Conservation (phyloP, 2,329 filamentous ascomycete species). For the Hirsutella thompsonii region DNA sequence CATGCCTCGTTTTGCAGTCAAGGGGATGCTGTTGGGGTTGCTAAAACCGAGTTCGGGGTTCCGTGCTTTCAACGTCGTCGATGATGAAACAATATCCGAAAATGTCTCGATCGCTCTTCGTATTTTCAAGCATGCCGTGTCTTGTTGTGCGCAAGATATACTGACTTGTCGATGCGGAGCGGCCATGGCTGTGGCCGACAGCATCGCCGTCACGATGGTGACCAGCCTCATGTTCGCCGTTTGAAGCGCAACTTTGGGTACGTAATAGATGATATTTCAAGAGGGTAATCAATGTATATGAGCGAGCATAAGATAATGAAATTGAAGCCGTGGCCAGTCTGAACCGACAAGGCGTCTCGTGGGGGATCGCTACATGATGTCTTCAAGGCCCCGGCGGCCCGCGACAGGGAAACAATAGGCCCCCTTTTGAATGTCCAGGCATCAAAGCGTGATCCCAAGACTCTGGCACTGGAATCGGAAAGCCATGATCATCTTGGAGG, state of each 20-base stretch:
- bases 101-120: constrained; percentile 13
- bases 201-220: constrained; percentile 7
- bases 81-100: constrained; percentile 10
- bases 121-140: constrained; percentile 19
- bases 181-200: constrained; percentile 9
- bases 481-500: neutral
- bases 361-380: too few species aligned
- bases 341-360: too few species aligned
- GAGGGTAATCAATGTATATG: too few species aligned
- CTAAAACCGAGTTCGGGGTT: constrained; percentile 8
- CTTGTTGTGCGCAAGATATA: neutral
- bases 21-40: constrained; percentile 21
- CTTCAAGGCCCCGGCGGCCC: too few species aligned
- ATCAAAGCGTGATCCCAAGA: neutral
- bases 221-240: neutral
- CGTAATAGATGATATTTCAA: neutral
- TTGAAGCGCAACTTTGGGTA: neutral
- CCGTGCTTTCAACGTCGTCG: constrained; percentile 14
- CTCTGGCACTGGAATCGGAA: neutral
- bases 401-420: neutral
- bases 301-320: too few species aligned
- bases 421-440: neutral
- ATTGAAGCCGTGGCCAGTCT: too few species aligned
- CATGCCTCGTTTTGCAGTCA: constrained; percentile 23
- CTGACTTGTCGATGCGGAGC: constrained; percentile 8